phyloP scores from a whole-genome alignment of 371 early-diverging fungal species.

The Rhizopus delemar region DNA sequence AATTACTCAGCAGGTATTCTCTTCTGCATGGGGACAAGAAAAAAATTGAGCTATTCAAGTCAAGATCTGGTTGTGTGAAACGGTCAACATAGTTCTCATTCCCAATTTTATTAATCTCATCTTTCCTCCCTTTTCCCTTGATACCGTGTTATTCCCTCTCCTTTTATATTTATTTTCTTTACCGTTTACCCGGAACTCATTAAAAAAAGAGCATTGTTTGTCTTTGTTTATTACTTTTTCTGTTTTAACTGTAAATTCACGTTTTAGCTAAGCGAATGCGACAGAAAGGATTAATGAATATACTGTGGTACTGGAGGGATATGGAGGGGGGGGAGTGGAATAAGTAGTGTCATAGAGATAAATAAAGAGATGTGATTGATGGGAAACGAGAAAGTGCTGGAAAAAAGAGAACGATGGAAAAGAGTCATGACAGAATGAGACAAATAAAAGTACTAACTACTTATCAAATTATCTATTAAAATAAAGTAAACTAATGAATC shows the following conservation, averaged over 20 bases:
- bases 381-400: constrained; percentile 11
- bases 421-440: constrained; percentile 10
- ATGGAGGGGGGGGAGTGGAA: constrained; percentile 8
- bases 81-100: constrained; percentile 15
- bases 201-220: constrained; percentile 17
- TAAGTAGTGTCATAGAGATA: constrained; percentile 12
- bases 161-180: constrained; percentile 12
- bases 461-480: constrained; percentile 14
- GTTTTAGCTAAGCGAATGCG: constrained; percentile 15
- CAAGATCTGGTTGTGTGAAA: constrained; percentile 20
- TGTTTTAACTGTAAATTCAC: constrained; percentile 15
- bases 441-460: constrained; percentile 10
- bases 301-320: constrained; percentile 9
- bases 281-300: too few species aligned
- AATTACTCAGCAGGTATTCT: constrained; percentile 7
- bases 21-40: constrained; percentile 13
- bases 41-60: constrained; percentile 12
- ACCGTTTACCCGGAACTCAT: constrained; percentile 14
- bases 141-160: constrained; percentile 11
- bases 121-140: constrained; percentile 12
- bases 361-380: constrained; percentile 10
- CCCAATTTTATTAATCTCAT: constrained; percentile 12
- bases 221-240: constrained; percentile 13
- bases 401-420: constrained; percentile 12
- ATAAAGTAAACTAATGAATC: constrained; percentile 9